Conservation (phyloP, 1,284 basidiomycete species). For the Meripilus lineatus region DNA sequence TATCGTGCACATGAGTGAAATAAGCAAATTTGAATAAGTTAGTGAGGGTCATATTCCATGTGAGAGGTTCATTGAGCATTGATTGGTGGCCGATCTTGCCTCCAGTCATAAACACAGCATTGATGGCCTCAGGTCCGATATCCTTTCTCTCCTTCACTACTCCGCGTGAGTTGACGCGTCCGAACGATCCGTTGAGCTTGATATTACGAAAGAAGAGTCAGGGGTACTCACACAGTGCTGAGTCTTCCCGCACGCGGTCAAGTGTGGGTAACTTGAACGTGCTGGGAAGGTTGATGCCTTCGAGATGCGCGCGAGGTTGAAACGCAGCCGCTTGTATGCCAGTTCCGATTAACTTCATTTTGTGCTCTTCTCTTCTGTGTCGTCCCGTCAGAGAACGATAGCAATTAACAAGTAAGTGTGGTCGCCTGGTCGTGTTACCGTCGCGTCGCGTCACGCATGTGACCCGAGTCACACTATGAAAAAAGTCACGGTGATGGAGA, state of each 20-base stretch:
- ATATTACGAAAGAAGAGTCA: neutral
- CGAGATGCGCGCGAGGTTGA: slow-evolving; percentile 4
- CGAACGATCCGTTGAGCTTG: neutral
- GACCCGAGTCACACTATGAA: too few relatives aligned
- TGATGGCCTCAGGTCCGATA: neutral
- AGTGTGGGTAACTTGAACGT: slow-evolving; percentile 5
- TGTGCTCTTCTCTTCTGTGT: too few relatives aligned
- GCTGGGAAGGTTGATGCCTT: slow-evolving; percentile 6
- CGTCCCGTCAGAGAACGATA: too few relatives aligned
- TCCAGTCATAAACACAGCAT: neutral
- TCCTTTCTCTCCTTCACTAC: neutral
- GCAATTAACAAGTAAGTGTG: too few relatives aligned
- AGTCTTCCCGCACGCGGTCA: neutral
- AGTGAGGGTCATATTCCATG: slow-evolving; percentile 11
- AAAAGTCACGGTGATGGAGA: too few relatives aligned
- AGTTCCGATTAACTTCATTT: too few relatives aligned
- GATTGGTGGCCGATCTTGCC: neutral
- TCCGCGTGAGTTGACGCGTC: neutral
- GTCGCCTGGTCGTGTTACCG: too few relatives aligned
- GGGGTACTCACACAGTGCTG: neutral
- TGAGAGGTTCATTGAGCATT: slow-evolving; percentile 9
- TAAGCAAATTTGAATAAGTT: slow-evolving; percentile 17
- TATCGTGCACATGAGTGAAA: slow-evolving; percentile 13
- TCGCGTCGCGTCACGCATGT: too few relatives aligned
- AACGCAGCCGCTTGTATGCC: neutral